A percentile compares a stretch with the other conserved stretches of the same genome.
Evolutionary conservation across 176 grass and related monocot species (phyloP).

Genomic region (Lolium rigidum): DNA sequence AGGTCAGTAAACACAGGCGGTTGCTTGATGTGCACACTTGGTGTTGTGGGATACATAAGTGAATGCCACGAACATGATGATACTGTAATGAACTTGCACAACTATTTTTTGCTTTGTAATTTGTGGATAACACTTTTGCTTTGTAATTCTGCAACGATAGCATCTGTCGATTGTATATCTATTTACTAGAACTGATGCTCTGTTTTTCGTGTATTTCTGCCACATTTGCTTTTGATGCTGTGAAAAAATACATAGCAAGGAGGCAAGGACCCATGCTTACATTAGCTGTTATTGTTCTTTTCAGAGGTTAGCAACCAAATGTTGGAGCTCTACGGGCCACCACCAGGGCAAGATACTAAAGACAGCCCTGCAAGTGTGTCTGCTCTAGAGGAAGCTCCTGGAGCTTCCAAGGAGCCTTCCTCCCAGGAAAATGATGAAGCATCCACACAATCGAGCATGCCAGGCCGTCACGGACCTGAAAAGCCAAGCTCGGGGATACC

Average conservation of each 20-base stretch:
- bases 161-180: neutral
- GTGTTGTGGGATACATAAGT: neutral
- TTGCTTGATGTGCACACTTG: neutral
- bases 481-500: constrained; percentile 51
- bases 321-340: constrained; percentile 75
- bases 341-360: constrained; percentile 63
- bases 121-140: neutral
- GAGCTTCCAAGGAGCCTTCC: constrained; percentile 45
- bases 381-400: constrained; percentile 44
- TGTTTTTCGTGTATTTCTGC: neutral
- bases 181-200: neutral
- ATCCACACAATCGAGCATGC: constrained; percentile 32
- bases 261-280: neutral
- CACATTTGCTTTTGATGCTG: neutral
- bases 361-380: constrained; percentile 53
- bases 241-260: neutral
- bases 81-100: no score
- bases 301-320: constrained; percentile 99
- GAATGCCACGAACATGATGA: no score
- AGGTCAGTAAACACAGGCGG: neutral
- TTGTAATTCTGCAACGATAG: no score
- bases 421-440: constrained; percentile 41
- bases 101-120: no score
- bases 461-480: constrained; percentile 38
- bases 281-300: constrained; percentile 12